A percentile compares a stretch with the other conserved stretches of the same genome.
Conservation (phyloP, 1,284 basidiomycete species). For the Mrakiaceae sp. region DNA sequence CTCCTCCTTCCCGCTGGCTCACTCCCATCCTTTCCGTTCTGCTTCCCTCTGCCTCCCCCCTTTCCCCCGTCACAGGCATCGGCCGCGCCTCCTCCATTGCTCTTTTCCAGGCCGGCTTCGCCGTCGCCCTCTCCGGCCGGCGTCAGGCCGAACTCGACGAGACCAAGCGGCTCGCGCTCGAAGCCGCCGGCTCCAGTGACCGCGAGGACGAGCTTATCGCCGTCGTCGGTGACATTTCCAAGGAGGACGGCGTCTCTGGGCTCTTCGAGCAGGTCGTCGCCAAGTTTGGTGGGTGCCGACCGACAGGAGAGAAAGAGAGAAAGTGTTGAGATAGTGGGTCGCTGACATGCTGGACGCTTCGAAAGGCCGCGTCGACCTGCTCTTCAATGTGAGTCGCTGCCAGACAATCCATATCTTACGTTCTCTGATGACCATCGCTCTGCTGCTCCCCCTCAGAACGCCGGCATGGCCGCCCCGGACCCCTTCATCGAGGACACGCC, state of each 20-base stretch:
- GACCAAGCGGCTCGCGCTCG: conserved; percentile 44
- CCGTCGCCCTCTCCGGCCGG: conserved; percentile 48
- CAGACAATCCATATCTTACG: conserved; percentile 29
- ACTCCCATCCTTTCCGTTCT: neutral
- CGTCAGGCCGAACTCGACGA: conserved; percentile 48
- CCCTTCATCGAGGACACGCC: conserved; percentile 53
- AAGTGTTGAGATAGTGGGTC: neutral
- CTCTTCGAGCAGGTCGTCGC: conserved; percentile 48
- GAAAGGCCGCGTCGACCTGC: conserved; percentile 46
- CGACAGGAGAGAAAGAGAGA: no score
- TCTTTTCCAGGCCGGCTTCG: conserved; percentile 48
- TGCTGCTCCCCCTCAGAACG: conserved; percentile 28
- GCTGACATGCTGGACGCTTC: neutral
- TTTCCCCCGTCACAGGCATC: conserved; percentile 34
- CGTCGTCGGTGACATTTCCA: conserved; percentile 51
- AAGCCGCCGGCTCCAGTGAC: conserved; percentile 20
- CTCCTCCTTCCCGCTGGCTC: neutral
- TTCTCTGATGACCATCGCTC: neutral
- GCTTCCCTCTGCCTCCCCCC: no score
- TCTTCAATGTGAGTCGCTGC: conserved; percentile 53
- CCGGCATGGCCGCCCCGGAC: conserved; percentile 44
- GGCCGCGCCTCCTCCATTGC: conserved; percentile 43
- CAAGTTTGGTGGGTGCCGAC: conserved; percentile 44
- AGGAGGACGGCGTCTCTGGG: conserved; percentile 47
- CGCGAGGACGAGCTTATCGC: conserved; percentile 34